Evolutionary conservation across 352 stramenopile genomes (phyloP).

Genomic region (Aphanomyces cochlioides): DNA sequence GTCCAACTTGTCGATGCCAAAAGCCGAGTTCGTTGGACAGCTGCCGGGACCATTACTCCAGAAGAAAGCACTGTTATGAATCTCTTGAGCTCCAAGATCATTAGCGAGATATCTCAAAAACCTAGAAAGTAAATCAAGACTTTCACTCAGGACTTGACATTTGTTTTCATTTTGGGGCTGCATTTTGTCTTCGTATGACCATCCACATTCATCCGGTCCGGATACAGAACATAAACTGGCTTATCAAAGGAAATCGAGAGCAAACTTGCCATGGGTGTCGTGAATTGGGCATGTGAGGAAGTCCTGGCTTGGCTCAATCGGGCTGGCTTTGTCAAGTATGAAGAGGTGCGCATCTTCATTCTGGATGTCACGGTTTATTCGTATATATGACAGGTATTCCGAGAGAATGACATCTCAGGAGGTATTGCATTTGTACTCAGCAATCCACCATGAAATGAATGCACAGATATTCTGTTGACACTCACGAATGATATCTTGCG

Average conservation of each 20-base stretch:
- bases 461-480: conserved; percentile 17
- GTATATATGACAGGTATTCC: conserved; percentile 6
- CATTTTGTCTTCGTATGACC: background rate
- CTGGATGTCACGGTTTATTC: background rate
- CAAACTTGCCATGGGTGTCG: background rate
- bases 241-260: too few relatives aligned
- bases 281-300: background rate
- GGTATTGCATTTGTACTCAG: background rate
- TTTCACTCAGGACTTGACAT: background rate
- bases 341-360: background rate
- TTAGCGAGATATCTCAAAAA: conserved; percentile 28
- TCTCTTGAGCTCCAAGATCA: conserved; percentile 24
- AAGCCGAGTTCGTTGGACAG: conserved; percentile 71
- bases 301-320: conserved; percentile 1
- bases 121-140: conserved; percentile 9
- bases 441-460: background rate
- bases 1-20: conserved; percentile 75
- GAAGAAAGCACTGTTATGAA: conserved; percentile 25
- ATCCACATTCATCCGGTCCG: conserved; percentile 9
- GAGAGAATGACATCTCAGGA: conserved; percentile 24
- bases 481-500: conserved; percentile 27
- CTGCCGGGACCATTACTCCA: conserved; percentile 24
- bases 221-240: background rate
- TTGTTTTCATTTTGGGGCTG: background rate
- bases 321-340: conserved; percentile 4